Evolutionary conservation across 1,284 basidiomycete species (phyloP).

Genomic region (Agaricales sp.): DNA sequence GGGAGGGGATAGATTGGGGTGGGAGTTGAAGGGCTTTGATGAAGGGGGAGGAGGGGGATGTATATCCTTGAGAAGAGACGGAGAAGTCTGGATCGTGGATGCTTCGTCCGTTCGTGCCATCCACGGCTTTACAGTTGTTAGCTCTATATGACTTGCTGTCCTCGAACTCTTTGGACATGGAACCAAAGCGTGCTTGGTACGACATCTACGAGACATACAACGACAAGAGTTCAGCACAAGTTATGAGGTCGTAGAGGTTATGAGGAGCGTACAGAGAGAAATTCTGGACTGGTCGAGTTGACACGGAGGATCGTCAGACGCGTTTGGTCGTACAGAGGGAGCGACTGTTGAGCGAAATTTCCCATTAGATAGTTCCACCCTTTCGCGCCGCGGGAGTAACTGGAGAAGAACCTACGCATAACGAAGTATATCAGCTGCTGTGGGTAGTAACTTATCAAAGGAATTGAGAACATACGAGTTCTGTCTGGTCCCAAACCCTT

Average conservation of each 20-base stretch:
- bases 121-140: constrained; percentile 41
- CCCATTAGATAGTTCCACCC: constrained; percentile 52
- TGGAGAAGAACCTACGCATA: constrained; percentile 13
- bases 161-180: constrained; percentile 33
- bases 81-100: constrained; percentile 9
- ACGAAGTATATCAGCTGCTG: neutral
- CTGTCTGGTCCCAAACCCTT: neutral
- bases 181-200: constrained; percentile 41
- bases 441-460: neutral
- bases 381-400: constrained; percentile 21
- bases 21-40: constrained; percentile 18
- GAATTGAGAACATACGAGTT: constrained; percentile 3
- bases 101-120: constrained; percentile 29
- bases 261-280: constrained; percentile 19
- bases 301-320: constrained; percentile 35
- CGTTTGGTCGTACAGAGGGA: constrained; percentile 45
- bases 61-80: neutral
- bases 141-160: constrained; percentile 38
- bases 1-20: constrained; percentile 24
- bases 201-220: constrained; percentile 27
- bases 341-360: constrained; percentile 48
- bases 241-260: too few relatives aligned
- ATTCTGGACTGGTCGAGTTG: constrained; percentile 30
- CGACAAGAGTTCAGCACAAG: too few relatives aligned
- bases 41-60: neutral